A percentile compares a stretch with the other conserved stretches of the same genome.
Conservation (phyloP, 2,329 filamentous ascomycete genomes). For the Chrysosporium queenslandicum region DNA sequence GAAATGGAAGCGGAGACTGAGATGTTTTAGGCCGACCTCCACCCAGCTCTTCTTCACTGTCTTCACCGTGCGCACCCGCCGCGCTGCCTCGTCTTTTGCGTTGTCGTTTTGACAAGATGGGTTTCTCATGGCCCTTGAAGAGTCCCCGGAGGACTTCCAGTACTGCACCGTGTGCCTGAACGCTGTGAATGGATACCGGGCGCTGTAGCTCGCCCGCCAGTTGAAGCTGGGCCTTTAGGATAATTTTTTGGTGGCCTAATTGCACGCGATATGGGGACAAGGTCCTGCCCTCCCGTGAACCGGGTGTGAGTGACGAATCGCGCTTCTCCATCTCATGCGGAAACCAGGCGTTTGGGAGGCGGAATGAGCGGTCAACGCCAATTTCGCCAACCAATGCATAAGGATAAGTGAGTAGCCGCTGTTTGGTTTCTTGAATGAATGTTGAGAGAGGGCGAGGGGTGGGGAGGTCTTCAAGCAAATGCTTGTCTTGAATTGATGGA, state of each 20-base stretch:
- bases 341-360: slow-evolving; percentile 47
- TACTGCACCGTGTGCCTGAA: slow-evolving; percentile 51
- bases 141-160: slow-evolving; percentile 47
- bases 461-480: slow-evolving; percentile 44
- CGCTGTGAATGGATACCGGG: slow-evolving; percentile 53
- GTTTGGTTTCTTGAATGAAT: slow-evolving; percentile 43
- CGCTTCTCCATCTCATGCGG: slow-evolving; percentile 22
- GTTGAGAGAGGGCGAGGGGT: slow-evolving; percentile 44
- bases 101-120: slow-evolving; percentile 42
- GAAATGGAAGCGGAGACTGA: slow-evolving; percentile 52
- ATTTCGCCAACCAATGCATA: slow-evolving; percentile 52
- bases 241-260: slow-evolving; percentile 47
- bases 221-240: slow-evolving; percentile 49
- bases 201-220: slow-evolving; percentile 50
- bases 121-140: slow-evolving; percentile 49
- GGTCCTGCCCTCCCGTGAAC: slow-evolving; percentile 49
- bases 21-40: slow-evolving; percentile 14
- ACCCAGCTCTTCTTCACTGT: slow-evolving; percentile 22
- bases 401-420: slow-evolving; percentile 43
- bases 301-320: slow-evolving; percentile 43
- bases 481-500: slow-evolving; percentile 39
- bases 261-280: slow-evolving; percentile 50
- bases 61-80: slow-evolving; percentile 23
- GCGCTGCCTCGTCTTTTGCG: slow-evolving; percentile 28
- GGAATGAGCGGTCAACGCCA: slow-evolving; percentile 52